phyloP scores from a whole-genome alignment of 306 rosid genomes.

The Cajanus cajan region DNA sequence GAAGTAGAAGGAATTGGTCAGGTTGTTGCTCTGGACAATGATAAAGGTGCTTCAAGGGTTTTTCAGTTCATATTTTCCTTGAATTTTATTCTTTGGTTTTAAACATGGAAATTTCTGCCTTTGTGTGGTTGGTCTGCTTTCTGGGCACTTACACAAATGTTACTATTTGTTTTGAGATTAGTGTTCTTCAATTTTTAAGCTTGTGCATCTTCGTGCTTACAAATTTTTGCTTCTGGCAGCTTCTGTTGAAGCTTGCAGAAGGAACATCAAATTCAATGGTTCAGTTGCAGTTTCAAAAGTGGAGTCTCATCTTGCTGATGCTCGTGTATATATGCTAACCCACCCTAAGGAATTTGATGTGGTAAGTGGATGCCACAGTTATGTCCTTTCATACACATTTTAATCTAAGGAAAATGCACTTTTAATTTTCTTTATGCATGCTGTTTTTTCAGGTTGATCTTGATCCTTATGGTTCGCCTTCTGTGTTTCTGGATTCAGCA shows the following conservation, averaged over 20 bases:
- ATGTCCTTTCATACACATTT: constrained; percentile 1
- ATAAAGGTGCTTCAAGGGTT: constrained; percentile 57
- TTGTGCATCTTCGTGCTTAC: constrained; percentile 22
- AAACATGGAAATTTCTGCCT: not conserved
- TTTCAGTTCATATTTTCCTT: not conserved
- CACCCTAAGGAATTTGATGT: constrained; percentile 91
- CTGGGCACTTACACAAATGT: not conserved
- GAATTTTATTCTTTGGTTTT: not conserved
- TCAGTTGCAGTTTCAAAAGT: constrained; percentile 81
- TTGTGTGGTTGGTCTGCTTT: constrained; percentile 6
- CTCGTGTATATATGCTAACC: constrained; percentile 94
- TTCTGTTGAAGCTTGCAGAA: constrained; percentile 90
- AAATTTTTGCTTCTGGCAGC: constrained; percentile 45
- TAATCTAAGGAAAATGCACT: not conserved
- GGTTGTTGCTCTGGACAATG: constrained; percentile 96
- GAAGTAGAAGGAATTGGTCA: constrained; percentile 91
- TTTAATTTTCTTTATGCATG: constrained; percentile 3
- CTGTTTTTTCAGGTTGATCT: constrained; percentile 84
- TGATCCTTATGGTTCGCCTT: constrained; percentile 98
- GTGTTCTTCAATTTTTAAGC: constrained; percentile 16
- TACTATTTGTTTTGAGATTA: not conserved
- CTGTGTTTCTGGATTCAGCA: constrained; percentile 93
- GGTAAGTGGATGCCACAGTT: constrained; percentile 52
- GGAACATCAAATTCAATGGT: constrained; percentile 97
- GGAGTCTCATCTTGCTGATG: constrained; percentile 94